phyloP scores from a whole-genome alignment of 495 filamentous ascomycete genomes.

The Xylaria curta region DNA sequence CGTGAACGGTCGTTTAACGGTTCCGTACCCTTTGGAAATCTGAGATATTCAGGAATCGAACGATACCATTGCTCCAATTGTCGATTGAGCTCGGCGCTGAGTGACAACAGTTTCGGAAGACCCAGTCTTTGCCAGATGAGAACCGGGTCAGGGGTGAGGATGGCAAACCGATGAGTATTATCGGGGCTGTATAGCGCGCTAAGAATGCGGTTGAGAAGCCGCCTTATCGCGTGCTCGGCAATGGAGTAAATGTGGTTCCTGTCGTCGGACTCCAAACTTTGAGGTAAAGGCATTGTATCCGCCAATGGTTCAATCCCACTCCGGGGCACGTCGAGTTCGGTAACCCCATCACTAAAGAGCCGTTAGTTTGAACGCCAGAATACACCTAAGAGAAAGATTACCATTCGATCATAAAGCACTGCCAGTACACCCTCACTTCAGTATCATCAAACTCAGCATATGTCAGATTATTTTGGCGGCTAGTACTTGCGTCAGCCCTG shows the following conservation, averaged over 20 bases:
- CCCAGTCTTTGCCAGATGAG: slow-evolving; percentile 40
- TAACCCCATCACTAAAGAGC: slow-evolving; percentile 39
- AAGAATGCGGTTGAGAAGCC: slow-evolving; percentile 47
- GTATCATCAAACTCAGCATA: slow-evolving; percentile 39
- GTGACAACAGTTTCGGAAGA: slow-evolving; percentile 39
- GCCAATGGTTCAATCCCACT: slow-evolving; percentile 45
- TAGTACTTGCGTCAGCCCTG: slow-evolving; percentile 28
- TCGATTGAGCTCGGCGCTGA: slow-evolving; percentile 44
- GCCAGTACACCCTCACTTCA: slow-evolving; percentile 44
- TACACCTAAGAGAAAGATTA: slow-evolving; percentile 9
- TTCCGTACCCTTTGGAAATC: slow-evolving; percentile 37
- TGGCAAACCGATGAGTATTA: slow-evolving; percentile 29
- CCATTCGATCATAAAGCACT: slow-evolving; percentile 48
- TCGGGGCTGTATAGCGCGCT: slow-evolving; percentile 45
- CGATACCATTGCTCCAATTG: slow-evolving; percentile 48
- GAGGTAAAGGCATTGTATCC: slow-evolving; percentile 42
- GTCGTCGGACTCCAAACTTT: slow-evolving; percentile 42
- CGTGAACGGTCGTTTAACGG: slow-evolving; percentile 39
- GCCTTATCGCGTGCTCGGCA: slow-evolving; percentile 46
- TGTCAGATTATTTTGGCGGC: slow-evolving; percentile 32
- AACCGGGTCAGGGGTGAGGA: slow-evolving; percentile 32
- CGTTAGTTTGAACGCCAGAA: neutral
- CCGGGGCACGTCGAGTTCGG: slow-evolving; percentile 43
- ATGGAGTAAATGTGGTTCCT: slow-evolving; percentile 44
- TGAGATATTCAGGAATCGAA: slow-evolving; percentile 44